Percentiles rank a stretch among this genome's conserved stretches.
phyloP scores from a whole-genome alignment of 148 eudicot species.

The Oxyria digyna region DNA sequence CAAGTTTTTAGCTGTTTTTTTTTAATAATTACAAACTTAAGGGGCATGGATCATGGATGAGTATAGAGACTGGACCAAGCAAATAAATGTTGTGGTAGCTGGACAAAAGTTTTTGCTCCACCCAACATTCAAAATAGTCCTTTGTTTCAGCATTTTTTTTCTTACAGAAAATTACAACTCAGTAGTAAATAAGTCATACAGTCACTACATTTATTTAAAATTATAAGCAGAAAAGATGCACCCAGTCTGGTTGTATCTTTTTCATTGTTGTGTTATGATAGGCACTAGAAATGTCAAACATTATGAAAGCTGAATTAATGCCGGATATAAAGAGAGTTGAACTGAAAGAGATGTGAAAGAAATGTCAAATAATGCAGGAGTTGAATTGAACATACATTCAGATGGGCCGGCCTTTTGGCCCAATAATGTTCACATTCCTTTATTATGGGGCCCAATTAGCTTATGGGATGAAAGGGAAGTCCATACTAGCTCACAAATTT shows the following conservation, averaged over 20 bases:
- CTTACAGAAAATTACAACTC: not conserved
- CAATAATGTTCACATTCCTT: not conserved
- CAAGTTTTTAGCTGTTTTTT: not conserved
- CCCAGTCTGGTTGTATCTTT: not conserved
- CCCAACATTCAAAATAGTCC: not conserved
- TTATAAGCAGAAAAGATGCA: no score
- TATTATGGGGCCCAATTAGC: not conserved
- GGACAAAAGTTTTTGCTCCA: not conserved
- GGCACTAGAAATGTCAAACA: not conserved
- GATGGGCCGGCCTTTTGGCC: conserved; percentile 2
- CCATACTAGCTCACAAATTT: no score
- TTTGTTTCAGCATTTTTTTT: not conserved
- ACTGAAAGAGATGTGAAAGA: not conserved
- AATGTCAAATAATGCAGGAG: not conserved
- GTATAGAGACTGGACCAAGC: not conserved
- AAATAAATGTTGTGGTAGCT: not conserved
- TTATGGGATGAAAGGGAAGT: no score
- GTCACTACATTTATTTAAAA: no score
- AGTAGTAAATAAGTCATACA: no score
- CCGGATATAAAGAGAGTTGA: not conserved
- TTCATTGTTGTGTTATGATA: not conserved
- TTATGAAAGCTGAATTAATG: not conserved
- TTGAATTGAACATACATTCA: not conserved
- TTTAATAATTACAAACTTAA: not conserved
- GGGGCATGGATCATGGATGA: not conserved